Percentiles rank a stretch among this genome's conserved stretches.
Conservation (phyloP, 768 basidiomycete genomes). For the Mycena rebaudengoi region DNA sequence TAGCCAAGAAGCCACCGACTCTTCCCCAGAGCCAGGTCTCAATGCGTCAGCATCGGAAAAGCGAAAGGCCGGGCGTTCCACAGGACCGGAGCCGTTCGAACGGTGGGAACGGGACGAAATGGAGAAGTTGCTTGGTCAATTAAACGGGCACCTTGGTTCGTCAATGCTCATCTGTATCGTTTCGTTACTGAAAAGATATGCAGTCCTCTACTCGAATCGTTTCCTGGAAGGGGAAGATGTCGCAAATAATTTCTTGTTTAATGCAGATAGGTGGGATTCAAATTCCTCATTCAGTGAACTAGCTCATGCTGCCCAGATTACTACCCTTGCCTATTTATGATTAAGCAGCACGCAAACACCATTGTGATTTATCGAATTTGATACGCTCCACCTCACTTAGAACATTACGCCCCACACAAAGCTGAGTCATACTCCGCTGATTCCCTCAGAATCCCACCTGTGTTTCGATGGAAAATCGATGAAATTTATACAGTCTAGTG, state of each 20-base stretch:
- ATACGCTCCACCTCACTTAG: no score
- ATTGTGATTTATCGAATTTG: neutral
- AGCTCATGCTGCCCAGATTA: slow-evolving; percentile 49
- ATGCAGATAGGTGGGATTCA: slow-evolving; percentile 74
- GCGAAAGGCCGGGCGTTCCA: slow-evolving; percentile 46
- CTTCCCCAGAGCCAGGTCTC: slow-evolving; percentile 29
- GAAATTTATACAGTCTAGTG: no score
- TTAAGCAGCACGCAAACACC: slow-evolving; percentile 45
- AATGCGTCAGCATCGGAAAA: slow-evolving; percentile 45
- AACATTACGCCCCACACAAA: no score
- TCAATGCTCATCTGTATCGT: neutral
- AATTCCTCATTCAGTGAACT: neutral
- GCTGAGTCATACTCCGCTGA: no score
- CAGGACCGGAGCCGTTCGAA: slow-evolving; percentile 75
- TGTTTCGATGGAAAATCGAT: no score
- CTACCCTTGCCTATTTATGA: slow-evolving; percentile 81
- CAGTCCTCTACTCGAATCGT: slow-evolving; percentile 84
- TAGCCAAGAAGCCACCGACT: slow-evolving; percentile 44
- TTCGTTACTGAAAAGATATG: slow-evolving; percentile 5
- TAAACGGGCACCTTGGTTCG: slow-evolving; percentile 89
- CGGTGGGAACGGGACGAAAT: slow-evolving; percentile 89
- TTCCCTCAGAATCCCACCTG: no score
- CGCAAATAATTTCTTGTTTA: slow-evolving; percentile 93
- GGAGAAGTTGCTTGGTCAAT: slow-evolving; percentile 79
- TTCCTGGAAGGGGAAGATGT: slow-evolving; percentile 95